Evolutionary conservation across 2,329 filamentous ascomycete genomes (phyloP).

Genomic region (Zasmidium citrigriseum): DNA sequence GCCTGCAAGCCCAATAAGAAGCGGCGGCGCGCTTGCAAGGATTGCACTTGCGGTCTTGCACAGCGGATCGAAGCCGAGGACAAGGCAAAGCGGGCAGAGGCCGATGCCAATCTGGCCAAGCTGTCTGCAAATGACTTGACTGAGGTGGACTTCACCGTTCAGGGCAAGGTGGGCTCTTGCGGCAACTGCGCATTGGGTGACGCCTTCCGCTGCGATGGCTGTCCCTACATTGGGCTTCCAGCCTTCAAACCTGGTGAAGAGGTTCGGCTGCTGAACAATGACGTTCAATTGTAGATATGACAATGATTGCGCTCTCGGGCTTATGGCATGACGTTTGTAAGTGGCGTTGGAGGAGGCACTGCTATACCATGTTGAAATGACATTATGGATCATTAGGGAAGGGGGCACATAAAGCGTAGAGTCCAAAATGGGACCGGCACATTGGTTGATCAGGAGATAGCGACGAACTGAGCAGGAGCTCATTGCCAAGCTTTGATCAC

Average conservation of each 20-base stretch:
- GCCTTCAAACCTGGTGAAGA: conserved; percentile 98
- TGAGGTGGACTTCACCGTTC: conserved; percentile 95
- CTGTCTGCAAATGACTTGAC: conserved; percentile 76
- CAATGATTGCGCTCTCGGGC: neutral
- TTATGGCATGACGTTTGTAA: neutral
- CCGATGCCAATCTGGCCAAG: conserved; percentile 53
- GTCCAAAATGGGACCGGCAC: neutral
- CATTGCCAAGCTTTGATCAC: neutral
- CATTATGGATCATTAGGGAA: no score
- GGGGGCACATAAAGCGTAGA: neutral
- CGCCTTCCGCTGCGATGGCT: conserved; percentile 66
- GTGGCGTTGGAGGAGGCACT: neutral
- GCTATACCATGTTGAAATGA: neutral
- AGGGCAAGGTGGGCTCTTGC: conserved; percentile 93
- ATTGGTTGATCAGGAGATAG: neutral
- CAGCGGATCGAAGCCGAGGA: conserved; percentile 87
- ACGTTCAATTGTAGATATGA: conserved; percentile 71
- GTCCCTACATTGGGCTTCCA: conserved; percentile 86
- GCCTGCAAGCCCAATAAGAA: conserved; percentile 90
- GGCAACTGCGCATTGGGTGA: conserved; percentile 93
- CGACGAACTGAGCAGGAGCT: neutral
- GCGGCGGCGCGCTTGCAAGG: conserved; percentile 91
- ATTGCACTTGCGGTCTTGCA: conserved; percentile 93
- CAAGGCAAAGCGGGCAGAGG: conserved; percentile 47
- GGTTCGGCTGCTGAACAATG: conserved; percentile 81